Base-by-base conservation (phyloP, 2,329 filamentous ascomycete genomes). In the Cladophialophora exuberans region DNA sequence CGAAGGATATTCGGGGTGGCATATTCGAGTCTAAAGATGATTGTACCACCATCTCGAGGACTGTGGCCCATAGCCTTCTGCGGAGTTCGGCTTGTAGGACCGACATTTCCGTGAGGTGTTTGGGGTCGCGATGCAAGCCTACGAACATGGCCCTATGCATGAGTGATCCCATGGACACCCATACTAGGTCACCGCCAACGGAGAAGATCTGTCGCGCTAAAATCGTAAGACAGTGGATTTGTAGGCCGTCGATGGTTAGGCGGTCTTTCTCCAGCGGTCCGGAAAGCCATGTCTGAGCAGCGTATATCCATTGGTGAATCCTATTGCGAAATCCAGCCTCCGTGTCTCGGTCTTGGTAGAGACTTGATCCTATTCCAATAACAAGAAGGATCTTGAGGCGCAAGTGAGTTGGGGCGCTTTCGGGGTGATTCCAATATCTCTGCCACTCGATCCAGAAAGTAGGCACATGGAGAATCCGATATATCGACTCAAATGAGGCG, bases 261-360 rank as follows among this genome's bases (percentile, higher is more conserved):
- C 64, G 62, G 11, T 63, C 54, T 30, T 71, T 70, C 36, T 69
- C 65, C 15, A 67, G 63, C 3, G 71, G 70, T 0, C 68, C 70
- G 2, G 63, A 57, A 1, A 73, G 62, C 72, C 72, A 73, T 54
- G 63, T 65, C 43, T 74, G 69, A 4, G 66, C 66, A 1, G 65
- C 63, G 61, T 71, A 65, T 4, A 70, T 59, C 69, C 69, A 69
- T 33, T 48, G 50, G 13, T 30, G 17, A 17, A 31, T 52, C 38
- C 28, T 50, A 11, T 20, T 20, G 9, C 28, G 43, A 18, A 53
- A 35, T 6, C 4, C 17, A 15, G 31, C 17, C 6, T 28, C 33
- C 1, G 9, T 18, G 18, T 15, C 18, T 9, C 31, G 28, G 36
- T 50, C 7, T 7, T 38, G 10, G 26, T 26, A 23, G 10, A 60